Base-by-base conservation (phyloP, 805 yeast species). In the Cyberlindnera samutprakarnensis region DNA sequence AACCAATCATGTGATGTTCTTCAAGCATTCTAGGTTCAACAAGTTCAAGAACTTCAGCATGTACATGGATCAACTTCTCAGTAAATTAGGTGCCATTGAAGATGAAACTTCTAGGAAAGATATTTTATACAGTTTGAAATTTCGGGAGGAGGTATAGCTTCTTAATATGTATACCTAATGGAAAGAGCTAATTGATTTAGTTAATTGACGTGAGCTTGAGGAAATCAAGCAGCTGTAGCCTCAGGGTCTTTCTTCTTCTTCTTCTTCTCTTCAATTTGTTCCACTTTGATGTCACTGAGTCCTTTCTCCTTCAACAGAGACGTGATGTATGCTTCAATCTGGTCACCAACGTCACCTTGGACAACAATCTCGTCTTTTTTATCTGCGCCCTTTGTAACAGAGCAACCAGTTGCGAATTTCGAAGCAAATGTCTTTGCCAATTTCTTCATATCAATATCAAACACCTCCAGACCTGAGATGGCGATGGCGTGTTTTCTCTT, bases 311-410 rank as follows among this genome's bases (percentile, higher is more conserved):
- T 75, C 45, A 88, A 65, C 44, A 86, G 60, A 28, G 70, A 72
- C 30, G 68, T 72, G 40, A 88, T 72, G 46, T 81, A 82, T 6
- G 63, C 81, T 53, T 83, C 94, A 18, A 87, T 92, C 49, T 81
- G 95, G 43, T 87, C 96, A 36, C 87, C 81, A 27, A 88, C 92
- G 58, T 90, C 97, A 49, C 97, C 97, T 62, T 88, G 96, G 38
- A 88, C 80, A 37, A 85, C 72, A 35, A 88, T 75, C 53, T 88
- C 97, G 41, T 90, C 96, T 55, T 82, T 84, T 61, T 88, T 88
- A 43, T 88, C 97, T 4, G 77, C 87, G 42, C 76, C 83, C 60
- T 88, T 88, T 4, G 87, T 78, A 11, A 88, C 95, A 15, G 92
- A 77, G 18, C 96, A 90, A 31, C 97, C 97, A 7, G 96, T 88